phyloP scores from a whole-genome alignment of 176 grass and related monocot genomes.

The Zizania latifolia region DNA sequence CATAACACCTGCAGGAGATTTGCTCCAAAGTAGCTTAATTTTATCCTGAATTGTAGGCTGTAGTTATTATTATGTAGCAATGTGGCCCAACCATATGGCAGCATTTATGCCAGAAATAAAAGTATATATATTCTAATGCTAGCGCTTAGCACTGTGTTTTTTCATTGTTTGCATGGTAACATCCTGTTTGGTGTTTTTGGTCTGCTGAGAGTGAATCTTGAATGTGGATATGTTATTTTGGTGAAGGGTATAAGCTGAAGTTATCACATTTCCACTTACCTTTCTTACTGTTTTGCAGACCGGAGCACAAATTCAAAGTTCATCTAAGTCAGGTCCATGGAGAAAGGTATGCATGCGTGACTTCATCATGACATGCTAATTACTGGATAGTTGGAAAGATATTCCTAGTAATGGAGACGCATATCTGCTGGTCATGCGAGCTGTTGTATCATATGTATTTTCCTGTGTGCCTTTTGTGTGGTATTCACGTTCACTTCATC shows the following conservation, averaged over 20 bases:
- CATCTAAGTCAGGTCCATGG: slow-evolving; percentile 95
- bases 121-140: background rate
- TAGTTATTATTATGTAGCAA: too few species aligned
- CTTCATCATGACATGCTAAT: slow-evolving; percentile 2
- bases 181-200: background rate
- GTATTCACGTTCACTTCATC: background rate
- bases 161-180: slow-evolving; percentile 2
- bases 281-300: slow-evolving; percentile 50
- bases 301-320: slow-evolving; percentile 65
- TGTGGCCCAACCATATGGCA: too few species aligned
- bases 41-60: too few species aligned
- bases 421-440: background rate
- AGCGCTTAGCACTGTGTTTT: background rate
- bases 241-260: slow-evolving; percentile 15
- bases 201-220: background rate
- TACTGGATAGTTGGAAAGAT: background rate
- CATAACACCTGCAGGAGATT: too few species aligned
- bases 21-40: too few species aligned
- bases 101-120: too few species aligned
- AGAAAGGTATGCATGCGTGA: slow-evolving; percentile 73
- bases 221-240: background rate
- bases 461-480: background rate
- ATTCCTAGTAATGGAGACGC: background rate
- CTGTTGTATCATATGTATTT: background rate
- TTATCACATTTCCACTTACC: background rate